phyloP scores from a whole-genome alignment of 768 basidiomycete genomes.

The Suillus weaverae region DNA sequence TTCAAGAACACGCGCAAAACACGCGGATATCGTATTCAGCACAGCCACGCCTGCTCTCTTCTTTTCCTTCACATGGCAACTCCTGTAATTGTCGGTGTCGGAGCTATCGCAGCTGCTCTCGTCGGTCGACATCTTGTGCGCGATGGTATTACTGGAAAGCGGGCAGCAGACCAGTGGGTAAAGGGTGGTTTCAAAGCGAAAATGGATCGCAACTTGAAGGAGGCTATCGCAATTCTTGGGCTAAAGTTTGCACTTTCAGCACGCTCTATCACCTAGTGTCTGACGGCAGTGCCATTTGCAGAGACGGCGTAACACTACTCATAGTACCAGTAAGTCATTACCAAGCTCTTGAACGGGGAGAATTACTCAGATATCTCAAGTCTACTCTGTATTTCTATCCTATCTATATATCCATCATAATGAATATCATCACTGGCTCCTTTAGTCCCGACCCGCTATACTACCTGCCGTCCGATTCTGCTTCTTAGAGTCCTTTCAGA shows the following conservation, averaged over 20 bases:
- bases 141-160: slow-evolving; percentile 57
- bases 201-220: slow-evolving; percentile 96
- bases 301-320: slow-evolving; percentile 71
- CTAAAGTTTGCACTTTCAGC: slow-evolving; percentile 60
- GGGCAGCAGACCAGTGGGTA: slow-evolving; percentile 76
- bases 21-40: not conserved
- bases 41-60: slow-evolving; percentile 2
- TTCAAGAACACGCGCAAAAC: not conserved
- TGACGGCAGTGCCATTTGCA: slow-evolving; percentile 31
- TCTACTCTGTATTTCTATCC: slow-evolving; percentile 24
- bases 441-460: not conserved
- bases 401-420: slow-evolving; percentile 14
- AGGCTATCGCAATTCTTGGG: slow-evolving; percentile 89
- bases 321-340: not conserved
- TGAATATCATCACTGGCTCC: slow-evolving; percentile 16
- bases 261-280: not conserved
- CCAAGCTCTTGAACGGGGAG: slow-evolving; percentile 12
- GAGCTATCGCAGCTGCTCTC: slow-evolving; percentile 74
- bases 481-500: not conserved
- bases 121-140: slow-evolving; percentile 72
- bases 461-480: not conserved
- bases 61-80: slow-evolving; percentile 60
- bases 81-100: slow-evolving; percentile 72
- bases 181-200: slow-evolving; percentile 94
- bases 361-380: slow-evolving; percentile 2